A percentile compares a stretch with the other conserved stretches of the same genome.
Conservation (phyloP, 352 stramenopile genomes). For the Phytophthora pseudosyringae region DNA sequence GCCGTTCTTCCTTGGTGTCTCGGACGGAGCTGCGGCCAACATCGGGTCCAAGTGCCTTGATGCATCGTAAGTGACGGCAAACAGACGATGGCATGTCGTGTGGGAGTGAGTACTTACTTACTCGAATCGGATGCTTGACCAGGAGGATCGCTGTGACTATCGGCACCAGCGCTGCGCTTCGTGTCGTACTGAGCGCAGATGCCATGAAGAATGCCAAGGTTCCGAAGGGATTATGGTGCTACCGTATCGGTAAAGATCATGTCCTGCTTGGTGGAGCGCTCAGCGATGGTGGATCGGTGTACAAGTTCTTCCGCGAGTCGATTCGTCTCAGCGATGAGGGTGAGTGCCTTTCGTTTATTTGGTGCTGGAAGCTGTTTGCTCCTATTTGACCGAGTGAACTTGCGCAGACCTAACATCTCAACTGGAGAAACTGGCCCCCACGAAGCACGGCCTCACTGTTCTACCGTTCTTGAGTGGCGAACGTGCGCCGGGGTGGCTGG, state of each 20-base stretch:
- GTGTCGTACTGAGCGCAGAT: slow-evolving; percentile 79
- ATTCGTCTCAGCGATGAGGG: slow-evolving; percentile 64
- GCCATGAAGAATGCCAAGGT: slow-evolving; percentile 69
- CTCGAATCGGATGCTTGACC: not conserved
- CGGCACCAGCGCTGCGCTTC: slow-evolving; percentile 93
- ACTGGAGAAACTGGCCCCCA: slow-evolving; percentile 59
- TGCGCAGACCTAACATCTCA: slow-evolving; percentile 32
- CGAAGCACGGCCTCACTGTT: slow-evolving; percentile 79
- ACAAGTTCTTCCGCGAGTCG: slow-evolving; percentile 90
- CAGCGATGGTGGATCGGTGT: slow-evolving; percentile 97
- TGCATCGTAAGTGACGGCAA: slow-evolving; percentile 49
- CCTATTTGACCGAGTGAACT: not conserved
- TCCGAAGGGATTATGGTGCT: slow-evolving; percentile 94
- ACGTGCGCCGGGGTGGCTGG: slow-evolving; percentile 92
- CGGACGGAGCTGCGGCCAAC: slow-evolving; percentile 94
- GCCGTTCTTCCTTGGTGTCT: slow-evolving; percentile 91
- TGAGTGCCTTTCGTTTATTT: slow-evolving; percentile 18
- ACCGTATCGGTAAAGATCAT: slow-evolving; percentile 86
- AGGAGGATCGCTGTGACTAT: slow-evolving; percentile 94
- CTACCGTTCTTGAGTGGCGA: slow-evolving; percentile 95
- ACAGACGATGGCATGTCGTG: not conserved
- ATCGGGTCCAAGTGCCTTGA: slow-evolving; percentile 94
- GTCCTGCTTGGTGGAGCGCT: slow-evolving; percentile 94
- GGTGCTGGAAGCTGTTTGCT: not conserved
- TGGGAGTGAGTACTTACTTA: slow-evolving; percentile 4